Base-by-base conservation (phyloP, 176 grass and related monocot species). In the Lolium multiflorum region DNA sequence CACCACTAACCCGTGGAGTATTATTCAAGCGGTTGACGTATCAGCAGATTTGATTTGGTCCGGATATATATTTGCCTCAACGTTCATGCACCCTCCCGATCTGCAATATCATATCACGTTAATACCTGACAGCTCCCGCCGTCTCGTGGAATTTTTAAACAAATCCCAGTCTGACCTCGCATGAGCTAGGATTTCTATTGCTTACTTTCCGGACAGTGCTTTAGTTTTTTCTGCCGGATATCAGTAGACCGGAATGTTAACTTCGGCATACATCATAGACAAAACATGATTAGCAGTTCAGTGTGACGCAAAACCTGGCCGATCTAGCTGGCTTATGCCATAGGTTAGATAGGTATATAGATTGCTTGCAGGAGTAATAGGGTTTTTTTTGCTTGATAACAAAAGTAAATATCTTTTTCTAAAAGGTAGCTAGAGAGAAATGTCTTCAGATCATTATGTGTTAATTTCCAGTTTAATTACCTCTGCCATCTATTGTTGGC, bases 1-100 rank as follows among this genome's bases (percentile, higher is more conserved):
- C 59, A 28, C 50, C 82, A 89, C 82, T 66, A 81, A 35, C 76
- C 35, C 31, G 9, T 16, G 41, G 39, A 57, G 43, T 28, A 86
- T n/a, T 69, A 76, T 52, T 77, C 28, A 52, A 76, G 71, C 54
- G n/a, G 71, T 86, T 90, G 88, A 86, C 71, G 41, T 31, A 82
- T 90, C 78, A 71, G 7, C 61, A 17, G 62, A 44, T 13, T 86
- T 90, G 88, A 90, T 90, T 86, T 86, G n/a, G 71, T 82, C 78
- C 58, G 35, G 38, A 77, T 70, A 81, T 86, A 86, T 77, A 85
- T 62, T 44, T 20, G 3, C 62, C 78, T 82, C 71, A 25, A 55
- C 44, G 44, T 46, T 46, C 44, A 46, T 46, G 44, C 44, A 46
- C 44, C 44, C 44, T 46, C 44, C 44, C 62, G 11, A 46, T 46